phyloP scores from a whole-genome alignment of 495 filamentous ascomycete species.

The Immersiella caudata region DNA sequence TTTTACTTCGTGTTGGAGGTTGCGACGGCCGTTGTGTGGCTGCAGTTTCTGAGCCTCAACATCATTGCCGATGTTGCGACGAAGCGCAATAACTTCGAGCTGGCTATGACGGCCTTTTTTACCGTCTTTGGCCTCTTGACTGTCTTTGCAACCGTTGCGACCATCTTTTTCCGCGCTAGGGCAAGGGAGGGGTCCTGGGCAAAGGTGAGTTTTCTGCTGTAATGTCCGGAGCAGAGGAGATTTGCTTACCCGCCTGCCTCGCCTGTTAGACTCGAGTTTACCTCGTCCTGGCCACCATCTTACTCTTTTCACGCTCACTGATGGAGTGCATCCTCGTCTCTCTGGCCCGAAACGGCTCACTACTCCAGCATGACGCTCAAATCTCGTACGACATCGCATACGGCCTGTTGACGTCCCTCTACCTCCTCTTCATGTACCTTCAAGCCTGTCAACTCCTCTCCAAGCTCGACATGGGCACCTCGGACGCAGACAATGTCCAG shows the following conservation, averaged over 20 bases:
- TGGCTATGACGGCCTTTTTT: constrained; percentile 24
- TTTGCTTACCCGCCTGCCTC: too few relatives aligned
- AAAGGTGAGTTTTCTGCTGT: constrained; percentile 5
- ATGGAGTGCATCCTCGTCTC: not conserved
- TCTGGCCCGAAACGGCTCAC: not conserved
- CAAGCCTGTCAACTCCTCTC: not conserved
- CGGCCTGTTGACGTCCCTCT: not conserved
- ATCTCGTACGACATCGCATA: not conserved
- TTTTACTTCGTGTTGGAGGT: constrained; percentile 23
- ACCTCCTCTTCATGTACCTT: not conserved
- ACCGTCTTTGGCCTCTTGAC: constrained; percentile 11
- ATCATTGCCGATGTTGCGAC: constrained; percentile 26
- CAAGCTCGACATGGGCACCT: not conserved
- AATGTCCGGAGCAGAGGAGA: too few relatives aligned
- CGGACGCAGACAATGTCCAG: not conserved
- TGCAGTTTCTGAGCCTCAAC: constrained; percentile 29
- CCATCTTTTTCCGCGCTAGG: not conserved
- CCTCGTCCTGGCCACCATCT: not conserved
- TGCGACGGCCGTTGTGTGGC: constrained; percentile 19
- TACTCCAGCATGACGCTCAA: not conserved
- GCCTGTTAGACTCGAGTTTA: not conserved
- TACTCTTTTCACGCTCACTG: not conserved
- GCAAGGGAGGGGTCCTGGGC: not conserved
- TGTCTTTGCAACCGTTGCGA: not conserved
- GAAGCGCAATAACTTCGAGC: constrained; percentile 22